Conservation (phyloP, 768 basidiomycete species). For the Lyophyllum atratum region DNA sequence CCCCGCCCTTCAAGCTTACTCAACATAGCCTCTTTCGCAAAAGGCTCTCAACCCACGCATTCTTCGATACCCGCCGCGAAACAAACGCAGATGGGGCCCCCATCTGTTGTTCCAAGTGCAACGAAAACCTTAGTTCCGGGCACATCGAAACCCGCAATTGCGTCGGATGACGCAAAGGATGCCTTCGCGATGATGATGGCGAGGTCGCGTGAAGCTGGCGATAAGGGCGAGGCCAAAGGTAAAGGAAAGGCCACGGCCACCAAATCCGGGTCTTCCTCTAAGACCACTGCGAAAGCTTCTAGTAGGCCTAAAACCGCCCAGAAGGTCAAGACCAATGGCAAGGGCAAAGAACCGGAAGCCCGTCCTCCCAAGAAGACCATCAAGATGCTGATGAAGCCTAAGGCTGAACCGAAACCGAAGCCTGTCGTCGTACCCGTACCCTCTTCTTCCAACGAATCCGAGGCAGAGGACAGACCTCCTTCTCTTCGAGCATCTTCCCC, state of each 20-base stretch:
- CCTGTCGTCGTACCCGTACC: slow-evolving; percentile 19
- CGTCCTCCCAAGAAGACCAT: slow-evolving; percentile 27
- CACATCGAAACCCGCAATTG: slow-evolving; percentile 9
- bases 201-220: slow-evolving; percentile 19
- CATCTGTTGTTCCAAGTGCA: slow-evolving; percentile 3
- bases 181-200: slow-evolving; percentile 38
- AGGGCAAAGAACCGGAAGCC: slow-evolving; percentile 15
- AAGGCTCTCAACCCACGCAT: background rate
- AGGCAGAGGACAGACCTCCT: background rate
- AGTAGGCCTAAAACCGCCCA: slow-evolving; percentile 6
- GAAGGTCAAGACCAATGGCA: background rate
- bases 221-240: slow-evolving; percentile 23
- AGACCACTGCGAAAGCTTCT: background rate
- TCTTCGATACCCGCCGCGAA: background rate
- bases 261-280: slow-evolving; percentile 14
- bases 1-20: slow-evolving; percentile 31
- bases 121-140: background rate
- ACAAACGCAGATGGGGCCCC: slow-evolving; percentile 17
- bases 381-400: slow-evolving; percentile 38
- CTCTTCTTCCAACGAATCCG: background rate
- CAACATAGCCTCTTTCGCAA: background rate
- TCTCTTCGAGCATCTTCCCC: slow-evolving; percentile 5
- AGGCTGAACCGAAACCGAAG: slow-evolving; percentile 30
- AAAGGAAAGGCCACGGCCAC: slow-evolving; percentile 17
- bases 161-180: slow-evolving; percentile 20